Base-by-base conservation (phyloP, 2,329 filamentous ascomycete species). In the Exophiala lecanii-corni region DNA sequence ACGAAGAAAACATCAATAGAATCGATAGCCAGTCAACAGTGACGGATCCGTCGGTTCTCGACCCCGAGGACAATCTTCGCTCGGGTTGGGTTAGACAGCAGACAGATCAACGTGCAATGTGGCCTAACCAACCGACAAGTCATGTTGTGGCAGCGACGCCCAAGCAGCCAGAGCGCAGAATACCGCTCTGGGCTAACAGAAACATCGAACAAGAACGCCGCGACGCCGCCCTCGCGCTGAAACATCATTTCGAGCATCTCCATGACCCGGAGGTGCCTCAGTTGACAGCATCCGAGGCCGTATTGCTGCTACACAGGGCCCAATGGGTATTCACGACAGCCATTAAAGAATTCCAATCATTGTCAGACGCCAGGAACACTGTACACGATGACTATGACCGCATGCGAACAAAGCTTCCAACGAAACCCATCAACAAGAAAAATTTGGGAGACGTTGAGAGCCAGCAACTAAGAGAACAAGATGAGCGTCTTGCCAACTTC, bases 401-500 rank as follows among this genome's bases (percentile, higher is more conserved):
- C 18, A 48, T 48, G 45, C 36, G 45, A 17, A 36, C 21, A 9
- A 7, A 12, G 7, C 23, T 26, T 12, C 23, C 23, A 26, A 6
- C 23, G 12, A 6, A 26, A 12, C 6, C 23, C 23, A 6, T 26
- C 7, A 26, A 26, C 6, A 6, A 6, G 6, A 6, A 12, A 7
- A 12, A 6, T 12, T 6, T 6, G 6, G 23, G 12, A 7, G 23
- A 26, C 7, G 12, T 26, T 12, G 7, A 26, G 12, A 12, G 12
- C 6, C 23, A 26, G 12, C 23, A 26, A 12, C 23, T 26, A 6
- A 6, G 23, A 26, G 23, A 41, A 20, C 45, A 43, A 23, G 43
- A 47, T 28, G 46, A 52, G 36, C 43, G 49, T 26, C 45, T 52
- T 7, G 49, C 49, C 1, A 28, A 39, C 18, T 36, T 52, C 35